Conservation (phyloP, 495 filamentous ascomycete species). For the Neurospora tetraspora region DNA sequence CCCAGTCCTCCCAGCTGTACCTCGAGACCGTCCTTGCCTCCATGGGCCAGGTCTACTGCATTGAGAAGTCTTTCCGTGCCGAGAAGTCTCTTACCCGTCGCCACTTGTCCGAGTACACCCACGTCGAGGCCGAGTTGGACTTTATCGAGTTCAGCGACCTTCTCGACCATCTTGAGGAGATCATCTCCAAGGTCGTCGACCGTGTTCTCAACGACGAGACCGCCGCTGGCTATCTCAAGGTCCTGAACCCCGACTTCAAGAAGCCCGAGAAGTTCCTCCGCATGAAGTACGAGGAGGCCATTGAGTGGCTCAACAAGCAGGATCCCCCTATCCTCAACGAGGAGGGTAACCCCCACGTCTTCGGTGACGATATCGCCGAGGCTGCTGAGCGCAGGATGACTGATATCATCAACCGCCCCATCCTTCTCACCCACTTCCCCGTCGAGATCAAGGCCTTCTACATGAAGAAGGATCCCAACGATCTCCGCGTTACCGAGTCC, state of each 20-base stretch:
- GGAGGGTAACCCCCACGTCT: constrained; percentile 77
- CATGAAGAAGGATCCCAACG: constrained; percentile 84
- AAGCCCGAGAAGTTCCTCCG: constrained; percentile 76
- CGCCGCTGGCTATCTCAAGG: constrained; percentile 57
- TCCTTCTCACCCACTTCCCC: constrained; percentile 96
- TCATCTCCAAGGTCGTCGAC: constrained; percentile 83
- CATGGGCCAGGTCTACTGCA: constrained; percentile 90
- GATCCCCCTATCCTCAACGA: constrained; percentile 75
- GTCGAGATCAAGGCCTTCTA: constrained; percentile 98
- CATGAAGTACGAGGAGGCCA: constrained; percentile 92
- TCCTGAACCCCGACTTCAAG: constrained; percentile 83
- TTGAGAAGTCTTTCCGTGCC: constrained; percentile 96
- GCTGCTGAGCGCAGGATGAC: constrained; percentile 96
- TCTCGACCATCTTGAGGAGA: constrained; percentile 77
- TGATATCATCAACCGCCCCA: constrained; percentile 86
- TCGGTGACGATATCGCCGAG: constrained; percentile 97
- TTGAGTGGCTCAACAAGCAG: constrained; percentile 83
- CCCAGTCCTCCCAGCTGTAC: constrained; percentile 95
- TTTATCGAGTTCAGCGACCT: constrained; percentile 92
- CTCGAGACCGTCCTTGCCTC: constrained; percentile 90
- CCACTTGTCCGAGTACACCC: constrained; percentile 83
- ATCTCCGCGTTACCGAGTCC: constrained; percentile 86
- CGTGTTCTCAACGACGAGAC: constrained; percentile 60
- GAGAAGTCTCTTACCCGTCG: constrained; percentile 92
- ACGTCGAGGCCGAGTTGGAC: constrained; percentile 94